phyloP scores from a whole-genome alignment of 139 green algal genomes.

The Ettlia oleoabundans region DNA sequence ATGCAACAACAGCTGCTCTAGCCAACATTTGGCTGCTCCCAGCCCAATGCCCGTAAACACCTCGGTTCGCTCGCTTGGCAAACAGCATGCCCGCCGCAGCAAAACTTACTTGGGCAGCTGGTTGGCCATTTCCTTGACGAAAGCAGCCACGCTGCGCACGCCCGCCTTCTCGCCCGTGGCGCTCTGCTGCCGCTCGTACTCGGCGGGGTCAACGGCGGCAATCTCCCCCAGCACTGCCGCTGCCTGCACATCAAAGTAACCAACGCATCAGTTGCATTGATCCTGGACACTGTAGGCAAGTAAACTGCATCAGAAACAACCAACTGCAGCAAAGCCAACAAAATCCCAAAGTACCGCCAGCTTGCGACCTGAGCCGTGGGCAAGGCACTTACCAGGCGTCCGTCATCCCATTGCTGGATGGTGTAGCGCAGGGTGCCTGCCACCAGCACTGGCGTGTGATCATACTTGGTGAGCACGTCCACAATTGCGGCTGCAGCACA shows the following conservation, averaged over 20 bases:
- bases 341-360: neutral
- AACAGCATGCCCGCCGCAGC: neutral
- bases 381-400: constrained; percentile 52
- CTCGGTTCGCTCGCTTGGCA: no score
- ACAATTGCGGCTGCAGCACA: constrained; percentile 48
- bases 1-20: neutral
- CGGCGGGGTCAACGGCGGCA: constrained; percentile 57
- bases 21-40: no score
- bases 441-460: constrained; percentile 70
- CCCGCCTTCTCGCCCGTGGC: constrained; percentile 55
- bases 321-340: neutral
- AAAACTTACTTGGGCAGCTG: constrained; percentile 35
- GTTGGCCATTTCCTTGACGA: constrained; percentile 69
- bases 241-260: no score
- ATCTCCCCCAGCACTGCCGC: constrained; percentile 76
- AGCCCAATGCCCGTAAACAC: no score
- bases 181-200: constrained; percentile 70
- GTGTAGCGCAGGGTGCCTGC: constrained; percentile 62
- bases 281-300: neutral
- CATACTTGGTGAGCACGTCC: constrained; percentile 72
- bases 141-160: constrained; percentile 59
- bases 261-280: no score
- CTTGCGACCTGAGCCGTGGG: no score
- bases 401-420: constrained; percentile 57
- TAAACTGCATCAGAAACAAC: neutral